Evolutionary conservation across 2,329 filamentous ascomycete species (phyloP).

Genomic region (Phyllosticta capitalensis): DNA sequence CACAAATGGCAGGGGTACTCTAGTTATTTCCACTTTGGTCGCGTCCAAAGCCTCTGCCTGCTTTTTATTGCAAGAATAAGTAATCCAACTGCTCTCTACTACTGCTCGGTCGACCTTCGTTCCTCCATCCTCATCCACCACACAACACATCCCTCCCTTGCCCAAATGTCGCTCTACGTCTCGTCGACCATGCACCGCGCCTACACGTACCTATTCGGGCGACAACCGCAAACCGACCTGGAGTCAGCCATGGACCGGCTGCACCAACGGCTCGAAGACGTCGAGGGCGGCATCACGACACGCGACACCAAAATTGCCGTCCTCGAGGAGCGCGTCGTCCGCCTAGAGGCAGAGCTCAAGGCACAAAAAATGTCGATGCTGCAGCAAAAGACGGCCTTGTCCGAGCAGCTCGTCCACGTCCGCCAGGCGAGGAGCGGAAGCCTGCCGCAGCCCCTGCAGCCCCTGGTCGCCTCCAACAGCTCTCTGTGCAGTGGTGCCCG

Average conservation of each 20-base stretch:
- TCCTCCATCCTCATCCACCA: not conserved
- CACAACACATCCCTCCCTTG: not conserved
- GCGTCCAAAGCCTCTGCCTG: not conserved
- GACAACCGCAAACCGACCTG: constrained; percentile 3
- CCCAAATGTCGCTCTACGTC: not conserved
- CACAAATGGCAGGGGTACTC: not conserved
- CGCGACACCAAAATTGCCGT: constrained; percentile 21
- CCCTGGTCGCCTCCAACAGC: not conserved
- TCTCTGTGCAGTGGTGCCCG: not conserved
- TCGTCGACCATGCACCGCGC: constrained; percentile 3
- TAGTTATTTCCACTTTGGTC: not conserved
- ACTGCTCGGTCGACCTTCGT: not conserved
- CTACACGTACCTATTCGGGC: constrained; percentile 7
- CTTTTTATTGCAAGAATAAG: not conserved
- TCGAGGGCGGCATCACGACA: constrained; percentile 2
- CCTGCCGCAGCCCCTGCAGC: constrained; percentile 4
- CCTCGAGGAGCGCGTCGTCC: constrained; percentile 18
- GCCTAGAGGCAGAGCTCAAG: constrained; percentile 9
- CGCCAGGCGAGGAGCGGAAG: constrained; percentile 1
- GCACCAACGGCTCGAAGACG: constrained; percentile 16
- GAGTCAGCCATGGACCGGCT: not conserved
- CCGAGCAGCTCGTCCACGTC: constrained; percentile 30
- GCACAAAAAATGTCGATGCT: constrained; percentile 13
- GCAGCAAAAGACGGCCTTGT: constrained; percentile 28
- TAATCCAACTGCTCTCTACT: not conserved